Evolutionary conservation across 805 yeast genomes (phyloP), one percentile per base, ranked within the genome.

Genomic region (Sugiyamaella lignohabitans): DNA sequence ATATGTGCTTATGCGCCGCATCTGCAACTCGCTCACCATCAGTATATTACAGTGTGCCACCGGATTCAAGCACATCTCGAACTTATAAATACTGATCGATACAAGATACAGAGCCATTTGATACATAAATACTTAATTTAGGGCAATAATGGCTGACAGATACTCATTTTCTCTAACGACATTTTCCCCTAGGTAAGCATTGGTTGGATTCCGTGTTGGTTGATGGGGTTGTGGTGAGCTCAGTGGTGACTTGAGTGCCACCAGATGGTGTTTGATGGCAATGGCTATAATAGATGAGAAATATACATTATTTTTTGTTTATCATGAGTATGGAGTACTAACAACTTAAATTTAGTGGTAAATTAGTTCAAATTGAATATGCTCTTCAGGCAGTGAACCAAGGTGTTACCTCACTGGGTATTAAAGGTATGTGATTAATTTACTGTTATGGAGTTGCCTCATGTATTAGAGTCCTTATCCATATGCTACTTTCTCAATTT

Each of bases 81-180:
- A n/a, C n/a, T n/a, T n/a, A n/a, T n/a, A n/a, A n/a, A n/a, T n/a
- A n/a, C n/a, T n/a, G n/a, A n/a, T n/a, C n/a, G n/a, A n/a, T n/a
- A n/a, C n/a, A n/a, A n/a, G n/a, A n/a, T n/a, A n/a, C n/a, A n/a
- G n/a, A n/a, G n/a, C n/a, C n/a, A n/a, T n/a, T n/a, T n/a, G n/a
- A n/a, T n/a, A n/a, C n/a, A n/a, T n/a, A n/a, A n/a, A n/a, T n/a
- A n/a, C n/a, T n/a, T n/a, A n/a, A n/a, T n/a, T n/a, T n/a, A n/a
- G n/a, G n/a, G n/a, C n/a, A n/a, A n/a, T n/a, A 27, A 93, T 93
- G 98, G 95, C 98, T 50, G 98, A 93, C 68, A 81, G 98, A 76
- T 93, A 93, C 70, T 88, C 98, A 18, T 93, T 93, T 65, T 93
- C 98, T 20, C 76, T 93, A 53, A 93, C 98, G 21, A 93, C 98